Evolutionary conservation across 257 asterid genomes (phyloP), one percentile per base, ranked within the genome.

Genomic region (Nicotiana tabacum): DNA sequence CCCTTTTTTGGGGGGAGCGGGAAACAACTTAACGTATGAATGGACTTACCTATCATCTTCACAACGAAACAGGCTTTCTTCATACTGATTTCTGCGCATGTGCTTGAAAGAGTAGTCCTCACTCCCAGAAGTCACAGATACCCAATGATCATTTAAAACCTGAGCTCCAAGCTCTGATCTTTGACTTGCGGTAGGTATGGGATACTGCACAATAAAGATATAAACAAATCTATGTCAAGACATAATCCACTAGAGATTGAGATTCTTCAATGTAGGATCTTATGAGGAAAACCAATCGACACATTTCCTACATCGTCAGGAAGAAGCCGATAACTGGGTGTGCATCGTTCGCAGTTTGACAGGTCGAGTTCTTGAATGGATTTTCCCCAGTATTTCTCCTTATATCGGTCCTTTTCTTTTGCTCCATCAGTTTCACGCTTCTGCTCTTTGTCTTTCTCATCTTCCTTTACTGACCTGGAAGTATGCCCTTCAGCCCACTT

Each of bases 61-160:
- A 82, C 99, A 96, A 89, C 98, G 90, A 53, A 96, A 96, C 78
- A 96, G 93, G 90, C 98, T 94, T 90, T 96, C 99, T 83, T 96
- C 99, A 74, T 93, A 96, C 85, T 95, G 99, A 89, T 96, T 96
- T 87, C 95, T 90, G 69, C 98, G 89, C 98, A 96, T 96, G 89
- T 96, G 98, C 78, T 95, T 96, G 84, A 96, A 96, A 9, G 99
- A 96, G 89, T 96, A 96, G 88, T 96, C 99, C 89, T 96, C 99
- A 87, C 99, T 96, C 78, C 99, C 99, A 80, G 98, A 96, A 80
- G 99, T 96, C 87, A 96, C 99, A 84, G 99, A 96, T 65, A 96
- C 99, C 98, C 97, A 96, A 78, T 90, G 92, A 79, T 96, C 97
- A 82, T 96, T 96, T 66, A 96, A 86, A 74, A 96, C 98, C 90